Base-by-base conservation (phyloP, 1,284 basidiomycete species). In the Cutaneotrichosporon spelunceum region DNA sequence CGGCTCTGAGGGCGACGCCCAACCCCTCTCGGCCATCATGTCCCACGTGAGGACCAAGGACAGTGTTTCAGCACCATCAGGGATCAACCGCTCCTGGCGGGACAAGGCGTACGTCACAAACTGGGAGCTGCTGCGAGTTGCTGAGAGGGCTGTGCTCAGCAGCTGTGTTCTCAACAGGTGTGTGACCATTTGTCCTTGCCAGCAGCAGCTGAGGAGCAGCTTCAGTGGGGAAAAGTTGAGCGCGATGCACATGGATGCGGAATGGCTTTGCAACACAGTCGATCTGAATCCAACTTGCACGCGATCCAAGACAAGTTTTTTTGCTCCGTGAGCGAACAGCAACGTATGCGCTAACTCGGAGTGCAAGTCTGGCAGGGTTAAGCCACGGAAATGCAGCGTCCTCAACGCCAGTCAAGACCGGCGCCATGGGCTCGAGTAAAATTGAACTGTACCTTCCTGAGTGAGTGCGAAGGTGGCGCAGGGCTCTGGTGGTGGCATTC, bases 391-490 rank as follows among this genome's bases (percentile, higher is more conserved):
- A n/a, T n/a, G n/a, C n/a, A n/a, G n/a, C n/a, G n/a, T 26, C 45
- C 23, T 7, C 23, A 11, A 47, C 10, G 16, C 9, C 23, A 4
- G 45, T 23, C 45, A 47, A 24, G 24, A 1, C 23, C 6, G 5
- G 23, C 23, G 24, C 11, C 6, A 44, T 8, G 42, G 14, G 8
- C 27, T n/a, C 7, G 7, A 10, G 45, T 21, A 45, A 45, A 7
- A 57, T 68, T 14, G 69, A 73, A 39, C 54, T 75, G 10, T 77
- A 73, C 53, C 65, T 77, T 2, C 70, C 75, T n/a, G 72, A 75
- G 73, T 74, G 52, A 65, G 74, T 50, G 23, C 7, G 45, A 5
- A 11, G 29, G 24, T 52, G 24, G 24, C 13, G 3, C 26, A 36
- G 27, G 47, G 21, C 8, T n/a, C n/a, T n/a, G n/a, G n/a, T n/a